phyloP scores from a whole-genome alignment of 2,329 filamentous ascomycete genomes.

The Cercospora sojina region DNA sequence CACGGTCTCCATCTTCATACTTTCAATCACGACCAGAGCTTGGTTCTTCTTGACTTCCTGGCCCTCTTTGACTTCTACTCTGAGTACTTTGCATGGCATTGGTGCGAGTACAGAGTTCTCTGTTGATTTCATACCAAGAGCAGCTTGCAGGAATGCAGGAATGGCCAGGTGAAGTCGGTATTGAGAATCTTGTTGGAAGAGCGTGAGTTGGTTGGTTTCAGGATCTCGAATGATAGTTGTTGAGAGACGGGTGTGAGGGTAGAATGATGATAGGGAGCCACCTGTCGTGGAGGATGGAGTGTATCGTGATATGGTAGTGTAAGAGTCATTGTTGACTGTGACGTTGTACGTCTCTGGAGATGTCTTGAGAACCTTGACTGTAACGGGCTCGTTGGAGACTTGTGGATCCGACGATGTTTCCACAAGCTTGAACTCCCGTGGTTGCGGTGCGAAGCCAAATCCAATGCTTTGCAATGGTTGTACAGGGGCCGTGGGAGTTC shows the following conservation, averaged over 20 bases:
- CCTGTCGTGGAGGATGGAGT: conserved; percentile 43
- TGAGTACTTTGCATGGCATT: conserved; percentile 95
- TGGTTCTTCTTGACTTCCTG: conserved; percentile 81
- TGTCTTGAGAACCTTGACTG: conserved; percentile 54
- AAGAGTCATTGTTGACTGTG: conserved; percentile 40
- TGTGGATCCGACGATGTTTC: conserved; percentile 47
- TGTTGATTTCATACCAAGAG: conserved; percentile 76
- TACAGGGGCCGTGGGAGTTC: conserved; percentile 27
- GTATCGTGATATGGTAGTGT: conserved; percentile 45
- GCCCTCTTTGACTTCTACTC: conserved; percentile 82
- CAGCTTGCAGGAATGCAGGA: conserved; percentile 83
- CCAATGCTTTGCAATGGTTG: conserved; percentile 45
- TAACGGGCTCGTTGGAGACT: conserved; percentile 38
- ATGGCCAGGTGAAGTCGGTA: conserved; percentile 56
- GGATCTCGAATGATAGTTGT: conserved; percentile 70
- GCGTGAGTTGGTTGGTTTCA: conserved; percentile 58
- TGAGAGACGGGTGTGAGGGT: conserved; percentile 74
- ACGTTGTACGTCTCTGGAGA: conserved; percentile 54
- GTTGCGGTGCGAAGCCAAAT: conserved; percentile 60
- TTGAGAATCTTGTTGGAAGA: conserved; percentile 70
- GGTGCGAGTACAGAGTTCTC: conserved; percentile 83
- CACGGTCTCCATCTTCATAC: conserved; percentile 59
- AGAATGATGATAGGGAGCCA: conserved; percentile 67
- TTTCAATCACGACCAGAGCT: conserved; percentile 70
- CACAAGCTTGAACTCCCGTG: conserved; percentile 60